A percentile compares a stretch with the other conserved stretches of the same genome.
phyloP scores from a whole-genome alignment of 2,329 filamentous ascomycete species.

The Spiromastix sp. region DNA sequence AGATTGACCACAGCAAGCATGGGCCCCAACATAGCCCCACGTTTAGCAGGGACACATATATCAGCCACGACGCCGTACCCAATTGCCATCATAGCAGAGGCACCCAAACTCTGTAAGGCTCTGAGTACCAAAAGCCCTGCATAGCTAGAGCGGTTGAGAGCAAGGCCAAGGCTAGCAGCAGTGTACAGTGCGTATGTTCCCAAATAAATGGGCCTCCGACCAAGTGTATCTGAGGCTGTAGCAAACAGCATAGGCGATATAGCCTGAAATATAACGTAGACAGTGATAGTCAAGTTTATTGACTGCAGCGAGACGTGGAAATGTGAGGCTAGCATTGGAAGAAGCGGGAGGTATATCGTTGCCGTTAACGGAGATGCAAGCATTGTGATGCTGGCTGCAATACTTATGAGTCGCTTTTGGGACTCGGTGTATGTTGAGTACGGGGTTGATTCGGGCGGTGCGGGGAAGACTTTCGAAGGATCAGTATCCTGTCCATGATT shows the following conservation, averaged over 20 bases:
- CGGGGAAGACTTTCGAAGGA: too few relatives aligned
- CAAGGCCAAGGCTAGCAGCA: slow-evolving; percentile 12
- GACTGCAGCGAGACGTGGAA: slow-evolving; percentile 7
- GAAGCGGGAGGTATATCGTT: slow-evolving; percentile 10
- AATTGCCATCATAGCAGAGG: slow-evolving; percentile 11
- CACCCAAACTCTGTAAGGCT: slow-evolving; percentile 15
- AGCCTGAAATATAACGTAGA: slow-evolving; percentile 13
- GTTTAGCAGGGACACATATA: slow-evolving; percentile 9
- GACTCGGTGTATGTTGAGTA: too few relatives aligned
- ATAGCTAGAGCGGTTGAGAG: slow-evolving; percentile 11
- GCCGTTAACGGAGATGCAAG: slow-evolving; percentile 9
- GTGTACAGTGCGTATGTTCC: slow-evolving; percentile 12
- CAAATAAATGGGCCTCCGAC: slow-evolving; percentile 11
- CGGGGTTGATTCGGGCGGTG: too few relatives aligned
- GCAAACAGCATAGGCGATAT: slow-evolving; percentile 10
- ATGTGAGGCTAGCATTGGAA: slow-evolving; percentile 7
- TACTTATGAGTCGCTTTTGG: too few relatives aligned
- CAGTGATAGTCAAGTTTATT: slow-evolving; percentile 11
- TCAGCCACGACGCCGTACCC: slow-evolving; percentile 15
- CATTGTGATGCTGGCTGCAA: too few relatives aligned
- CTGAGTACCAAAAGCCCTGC: slow-evolving; percentile 10
- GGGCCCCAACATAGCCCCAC: slow-evolving; percentile 14
- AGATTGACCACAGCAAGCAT: slow-evolving; percentile 11
- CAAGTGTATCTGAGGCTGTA: slow-evolving; percentile 10
- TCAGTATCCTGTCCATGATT: too few relatives aligned